phyloP scores from a whole-genome alignment of 345 rosid species.

The Aquilaria sinensis region DNA sequence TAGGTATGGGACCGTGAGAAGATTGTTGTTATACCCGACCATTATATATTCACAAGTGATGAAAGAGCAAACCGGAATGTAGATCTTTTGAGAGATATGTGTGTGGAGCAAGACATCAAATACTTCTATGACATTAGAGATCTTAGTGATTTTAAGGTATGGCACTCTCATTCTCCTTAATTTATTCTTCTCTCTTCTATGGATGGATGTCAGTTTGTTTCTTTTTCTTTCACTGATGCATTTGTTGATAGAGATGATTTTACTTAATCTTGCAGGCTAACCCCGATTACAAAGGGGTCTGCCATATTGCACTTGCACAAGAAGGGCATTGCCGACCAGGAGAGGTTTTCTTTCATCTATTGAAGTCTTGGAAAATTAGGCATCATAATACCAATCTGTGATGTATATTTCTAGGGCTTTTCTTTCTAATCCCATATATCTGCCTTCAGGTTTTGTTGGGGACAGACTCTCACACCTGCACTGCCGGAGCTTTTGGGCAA shows the following conservation, averaged over 20 bases:
- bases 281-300: conserved; percentile 93
- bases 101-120: conserved; percentile 72
- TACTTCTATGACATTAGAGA: conserved; percentile 87
- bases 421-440: conserved; percentile 1
- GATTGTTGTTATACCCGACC: conserved; percentile 84
- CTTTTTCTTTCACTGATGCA: neutral
- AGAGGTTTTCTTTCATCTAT: conserved; percentile 40
- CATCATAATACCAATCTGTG: neutral
- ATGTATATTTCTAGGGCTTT: neutral
- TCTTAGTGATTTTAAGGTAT: conserved; percentile 68
- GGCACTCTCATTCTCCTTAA: conserved; percentile 1
- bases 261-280: conserved; percentile 45
- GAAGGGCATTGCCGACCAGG: conserved; percentile 96
- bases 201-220: neutral
- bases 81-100: conserved; percentile 80
- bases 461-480: conserved; percentile 90
- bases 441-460: conserved; percentile 65
- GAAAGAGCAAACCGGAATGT: conserved; percentile 88
- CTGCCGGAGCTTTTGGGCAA: conserved; percentile 93
- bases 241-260: conserved; percentile 1
- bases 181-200: too few species aligned
- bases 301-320: conserved; percentile 91
- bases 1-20: conserved; percentile 95
- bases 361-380: neutral
- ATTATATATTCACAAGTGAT: conserved; percentile 78